Evolutionary conservation across 331 rosid genomes (phyloP).

Genomic region (Quercus phellos): DNA sequence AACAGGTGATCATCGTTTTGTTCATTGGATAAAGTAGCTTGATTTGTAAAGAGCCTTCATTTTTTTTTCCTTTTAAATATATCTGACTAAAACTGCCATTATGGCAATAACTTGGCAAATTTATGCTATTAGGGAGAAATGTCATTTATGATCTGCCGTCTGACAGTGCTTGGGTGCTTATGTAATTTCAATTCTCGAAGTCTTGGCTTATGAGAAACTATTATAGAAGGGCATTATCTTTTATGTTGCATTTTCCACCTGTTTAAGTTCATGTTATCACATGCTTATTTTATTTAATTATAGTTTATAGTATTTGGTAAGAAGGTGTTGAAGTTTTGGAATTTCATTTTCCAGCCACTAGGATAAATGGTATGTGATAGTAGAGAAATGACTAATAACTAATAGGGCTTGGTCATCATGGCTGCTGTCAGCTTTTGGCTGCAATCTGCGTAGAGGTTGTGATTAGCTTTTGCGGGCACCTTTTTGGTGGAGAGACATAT

Average conservation of each 20-base stretch:
- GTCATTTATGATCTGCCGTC: not conserved
- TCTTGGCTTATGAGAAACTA: not conserved
- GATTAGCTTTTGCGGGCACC: not conserved
- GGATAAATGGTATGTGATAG: not conserved
- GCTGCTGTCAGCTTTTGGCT: not conserved
- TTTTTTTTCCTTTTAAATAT: not conserved
- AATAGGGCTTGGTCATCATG: not conserved
- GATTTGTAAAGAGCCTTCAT: not conserved
- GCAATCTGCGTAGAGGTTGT: not conserved
- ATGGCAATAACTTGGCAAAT: not conserved
- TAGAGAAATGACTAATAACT: not conserved
- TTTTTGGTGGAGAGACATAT: not conserved
- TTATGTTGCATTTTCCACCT: not conserved
- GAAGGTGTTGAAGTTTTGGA: too few relatives aligned
- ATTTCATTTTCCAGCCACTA: too few relatives aligned
- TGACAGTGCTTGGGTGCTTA: not conserved
- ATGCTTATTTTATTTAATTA: not conserved
- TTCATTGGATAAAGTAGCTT: not conserved
- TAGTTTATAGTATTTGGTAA: too few relatives aligned
- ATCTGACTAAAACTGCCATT: not conserved
- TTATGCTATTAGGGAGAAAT: not conserved
- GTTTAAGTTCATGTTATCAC: not conserved
- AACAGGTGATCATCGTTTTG: conserved; percentile 49
- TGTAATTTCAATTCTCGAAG: not conserved
- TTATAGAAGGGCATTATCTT: not conserved